Conservation (phyloP, 2,329 filamentous ascomycete species). For the Penicillium sp. region DNA sequence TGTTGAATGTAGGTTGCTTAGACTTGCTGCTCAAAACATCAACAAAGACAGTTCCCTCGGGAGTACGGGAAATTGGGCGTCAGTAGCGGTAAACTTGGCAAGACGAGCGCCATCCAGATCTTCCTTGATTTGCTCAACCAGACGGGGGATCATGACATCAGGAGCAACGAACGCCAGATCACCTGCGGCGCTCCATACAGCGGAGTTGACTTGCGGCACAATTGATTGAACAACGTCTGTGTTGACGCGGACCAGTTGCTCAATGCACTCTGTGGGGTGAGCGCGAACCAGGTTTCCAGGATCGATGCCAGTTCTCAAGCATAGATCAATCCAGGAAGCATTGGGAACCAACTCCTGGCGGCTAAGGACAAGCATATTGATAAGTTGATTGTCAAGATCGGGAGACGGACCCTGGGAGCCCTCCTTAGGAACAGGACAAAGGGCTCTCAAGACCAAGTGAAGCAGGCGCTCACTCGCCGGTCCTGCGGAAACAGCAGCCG, state of each 20-base stretch:
- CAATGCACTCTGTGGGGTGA: conserved; percentile 59
- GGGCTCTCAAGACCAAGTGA: conserved; percentile 49
- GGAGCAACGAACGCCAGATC: conserved; percentile 93
- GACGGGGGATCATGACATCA: conserved; percentile 66
- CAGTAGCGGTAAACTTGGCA: conserved; percentile 69
- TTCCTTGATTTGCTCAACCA: conserved; percentile 66
- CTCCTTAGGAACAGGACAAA: conserved; percentile 32
- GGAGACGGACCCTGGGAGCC: conserved; percentile 39
- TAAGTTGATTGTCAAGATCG: conserved; percentile 63
- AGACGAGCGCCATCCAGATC: conserved; percentile 70
- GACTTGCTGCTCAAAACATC: conserved; percentile 85
- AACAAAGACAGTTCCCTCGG: conserved; percentile 80
- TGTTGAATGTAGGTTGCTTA: conserved; percentile 65
- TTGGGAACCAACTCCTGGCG: conserved; percentile 71
- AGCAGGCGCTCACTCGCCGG: conserved; percentile 58
- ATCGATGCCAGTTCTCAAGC: conserved; percentile 72
- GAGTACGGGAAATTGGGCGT: conserved; percentile 87
- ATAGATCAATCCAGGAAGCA: conserved; percentile 83
- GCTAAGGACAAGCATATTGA: conserved; percentile 70
- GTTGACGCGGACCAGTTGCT: conserved; percentile 57
- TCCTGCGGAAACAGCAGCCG: conserved; percentile 61
- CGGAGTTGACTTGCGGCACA: conserved; percentile 48
- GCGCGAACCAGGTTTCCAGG: conserved; percentile 70
- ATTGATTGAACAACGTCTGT: conserved; percentile 41
- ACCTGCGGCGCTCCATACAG: conserved; percentile 77